These are phyloP conservation scores for Purpureocillium takamizusanense DNA, from an alignment of 2,329 filamentous ascomycete species.

Conservation along the genomic window DNA sequence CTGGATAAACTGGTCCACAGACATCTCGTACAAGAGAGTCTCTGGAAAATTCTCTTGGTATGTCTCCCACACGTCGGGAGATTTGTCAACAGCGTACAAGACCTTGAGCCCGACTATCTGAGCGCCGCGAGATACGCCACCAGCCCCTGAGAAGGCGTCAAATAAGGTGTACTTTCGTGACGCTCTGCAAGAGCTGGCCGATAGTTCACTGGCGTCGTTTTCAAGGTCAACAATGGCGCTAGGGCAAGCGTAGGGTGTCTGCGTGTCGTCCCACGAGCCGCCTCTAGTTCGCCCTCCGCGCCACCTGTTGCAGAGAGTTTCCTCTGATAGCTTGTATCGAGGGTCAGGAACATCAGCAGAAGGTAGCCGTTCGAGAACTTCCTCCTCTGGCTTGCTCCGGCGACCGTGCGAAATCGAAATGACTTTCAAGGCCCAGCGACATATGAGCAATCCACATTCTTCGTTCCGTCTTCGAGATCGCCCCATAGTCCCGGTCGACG, in stretches of 20 bases:
- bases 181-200: too few relatives aligned
- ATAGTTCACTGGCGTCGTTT: too few relatives aligned
- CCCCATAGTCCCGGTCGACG: slow-evolving; percentile 10
- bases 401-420: slow-evolving; percentile 14
- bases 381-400: slow-evolving; percentile 21
- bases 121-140: slow-evolving; percentile 61
- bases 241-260: background rate
- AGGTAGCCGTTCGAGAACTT: slow-evolving; percentile 23
- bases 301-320: slow-evolving; percentile 23
- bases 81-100: slow-evolving; percentile 56
- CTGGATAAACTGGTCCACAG: slow-evolving; percentile 40
- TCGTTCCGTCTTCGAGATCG: slow-evolving; percentile 4
- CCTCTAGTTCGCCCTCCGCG: slow-evolving; percentile 17
- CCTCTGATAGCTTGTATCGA: slow-evolving; percentile 19
- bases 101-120: slow-evolving; percentile 46
- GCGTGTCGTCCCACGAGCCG: slow-evolving; percentile 17
- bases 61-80: slow-evolving; percentile 44
- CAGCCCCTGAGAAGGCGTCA: slow-evolving; percentile 66
- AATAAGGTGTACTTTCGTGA: slow-evolving; percentile 53
- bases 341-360: slow-evolving; percentile 18
- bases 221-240: too few relatives aligned
- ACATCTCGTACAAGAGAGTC: slow-evolving; percentile 35
- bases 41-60: slow-evolving; percentile 50
- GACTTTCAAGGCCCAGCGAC: slow-evolving; percentile 37
- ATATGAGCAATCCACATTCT: slow-evolving; percentile 27